Evolutionary conservation across 345 rosid species (phyloP), one percentile per base, ranked within the genome.

Genomic region (Punica granatum): DNA sequence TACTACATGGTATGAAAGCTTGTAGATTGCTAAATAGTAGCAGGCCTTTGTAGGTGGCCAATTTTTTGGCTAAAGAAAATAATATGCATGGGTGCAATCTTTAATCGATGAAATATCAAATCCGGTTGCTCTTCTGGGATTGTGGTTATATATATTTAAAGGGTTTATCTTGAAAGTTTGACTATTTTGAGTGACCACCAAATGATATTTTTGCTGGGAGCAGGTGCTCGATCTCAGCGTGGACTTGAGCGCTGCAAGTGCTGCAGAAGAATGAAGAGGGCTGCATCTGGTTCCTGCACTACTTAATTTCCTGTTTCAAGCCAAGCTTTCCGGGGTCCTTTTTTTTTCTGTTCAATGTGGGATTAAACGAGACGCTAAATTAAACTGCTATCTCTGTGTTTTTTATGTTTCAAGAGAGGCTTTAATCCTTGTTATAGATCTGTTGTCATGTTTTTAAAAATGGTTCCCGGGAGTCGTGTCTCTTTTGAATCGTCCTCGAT

Each of bases 191-290:
- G 49, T 67, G 42, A 34, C 28, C 21, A 34, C 32, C n/a, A n/a
- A n/a, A 26, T 26, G 28, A 26, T n/a, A n/a, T 1, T 63, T 56
- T 31, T 60, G 0, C 10, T 35, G 54, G 46, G 51, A 13, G 37
- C 82, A 94, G 99, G 91, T 65, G 54, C 67, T 90, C 70, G 97
- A 94, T 77, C 88, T 91, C 18, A 85, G 87, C 26, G 99, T 91
- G 83, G 96, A 91, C 79, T 76, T 91, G 59, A 91, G 88, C 64
- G 96, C 92, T 46, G 99, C 97, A 56, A 89, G 95, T 77, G 89
- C 89, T 44, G 97, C 99, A 1, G 96, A 88, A 68, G 96, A 91
- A 67, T 88, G 80, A 90, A 19, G 28, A 21, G 30, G 53, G n/a
- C 34, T n/a, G 7, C 32, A 39, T 64, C 32, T 3, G 16, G 32